phyloP scores from a whole-genome alignment of 2,329 filamentous ascomycete species.

The Colletotrichum sp. region DNA sequence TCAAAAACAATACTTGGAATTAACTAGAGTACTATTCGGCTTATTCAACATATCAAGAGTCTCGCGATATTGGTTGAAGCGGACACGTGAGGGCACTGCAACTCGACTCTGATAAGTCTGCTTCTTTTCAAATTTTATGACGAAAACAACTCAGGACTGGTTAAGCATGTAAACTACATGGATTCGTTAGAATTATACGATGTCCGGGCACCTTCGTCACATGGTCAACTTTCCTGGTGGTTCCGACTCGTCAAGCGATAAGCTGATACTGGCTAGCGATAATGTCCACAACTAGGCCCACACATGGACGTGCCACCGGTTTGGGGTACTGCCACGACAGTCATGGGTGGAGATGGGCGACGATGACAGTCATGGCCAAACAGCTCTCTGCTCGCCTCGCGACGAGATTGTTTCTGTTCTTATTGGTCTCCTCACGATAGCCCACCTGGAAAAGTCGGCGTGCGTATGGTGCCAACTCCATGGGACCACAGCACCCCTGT shows the following conservation, averaged over 20 bases:
- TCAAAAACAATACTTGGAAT: background rate
- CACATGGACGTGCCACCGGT: rapidly evolving
- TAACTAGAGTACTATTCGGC: background rate
- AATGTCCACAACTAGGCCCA: background rate
- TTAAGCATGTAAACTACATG: rapidly evolving
- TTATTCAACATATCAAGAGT: background rate
- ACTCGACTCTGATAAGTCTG: rapidly evolving
- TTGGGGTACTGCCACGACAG: background rate
- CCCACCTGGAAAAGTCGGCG: background rate
- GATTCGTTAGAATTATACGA: background rate
- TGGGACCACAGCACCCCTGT: background rate
- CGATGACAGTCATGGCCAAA: background rate
- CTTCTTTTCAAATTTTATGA: background rate
- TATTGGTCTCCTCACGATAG: background rate
- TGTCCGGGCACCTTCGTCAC: rapidly evolving
- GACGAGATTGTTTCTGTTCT: rapidly evolving
- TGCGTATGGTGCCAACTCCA: background rate
- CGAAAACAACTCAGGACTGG: rapidly evolving
- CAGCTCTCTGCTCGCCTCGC: background rate
- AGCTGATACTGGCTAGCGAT: background rate
- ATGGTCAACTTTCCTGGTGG: background rate
- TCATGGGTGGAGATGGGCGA: background rate
- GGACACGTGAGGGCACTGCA: rapidly evolving
- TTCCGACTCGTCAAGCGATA: background rate
- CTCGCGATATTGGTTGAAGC: background rate